Evolutionary conservation across 257 asterid genomes (phyloP), one percentile per base, ranked within the genome.

Genomic region (Nicotiana tabacum): DNA sequence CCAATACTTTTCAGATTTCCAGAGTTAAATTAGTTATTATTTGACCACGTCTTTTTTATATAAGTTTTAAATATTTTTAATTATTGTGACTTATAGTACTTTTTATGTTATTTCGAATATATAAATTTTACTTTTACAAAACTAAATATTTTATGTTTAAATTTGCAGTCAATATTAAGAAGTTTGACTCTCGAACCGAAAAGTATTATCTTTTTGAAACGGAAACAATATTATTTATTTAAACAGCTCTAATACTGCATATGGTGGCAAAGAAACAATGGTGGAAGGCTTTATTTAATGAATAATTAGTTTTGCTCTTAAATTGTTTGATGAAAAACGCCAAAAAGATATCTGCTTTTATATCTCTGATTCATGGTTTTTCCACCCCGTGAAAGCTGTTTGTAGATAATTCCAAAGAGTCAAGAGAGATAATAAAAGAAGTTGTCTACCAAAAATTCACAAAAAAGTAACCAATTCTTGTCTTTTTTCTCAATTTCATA

Each of bases 361-460:
- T n/a, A n/a, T 66, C 13, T 32, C 13, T 74, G 39, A 27, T 48
- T 48, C 16, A 53, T 74, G 12, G 3, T 0, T 27, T 13, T 74
- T 74, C 48, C 64, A 24, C 51, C 60, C 64, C 29, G 64, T 76
- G 46, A 51, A 15, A 27, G 43, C 0, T 24, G 64, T 74, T 74
- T 27, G 46, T 27, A 76, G 80, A 76, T 72, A 46, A 72, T 72
- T 72, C 79, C 61, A 72, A 43, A 72, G 39, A 72, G 61, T 46
- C 39, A 0, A 21, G 7, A 72, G 21, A 72, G 11, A 72, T 72
- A 12, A 72, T 43, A 37, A 37, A 5, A 53, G 15, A 53, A 53
- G 18, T 51, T 76, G 80, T n/a, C 80, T 15, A 0, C 64, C 46
- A 51, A 76, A 51, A 15, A 27, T 15, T 76, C 80, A 51, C 46